These are phyloP conservation scores for Cystobasidium slooffiae DNA, from an alignment of 1,284 basidiomycete species.

Conservation along the genomic window DNA sequence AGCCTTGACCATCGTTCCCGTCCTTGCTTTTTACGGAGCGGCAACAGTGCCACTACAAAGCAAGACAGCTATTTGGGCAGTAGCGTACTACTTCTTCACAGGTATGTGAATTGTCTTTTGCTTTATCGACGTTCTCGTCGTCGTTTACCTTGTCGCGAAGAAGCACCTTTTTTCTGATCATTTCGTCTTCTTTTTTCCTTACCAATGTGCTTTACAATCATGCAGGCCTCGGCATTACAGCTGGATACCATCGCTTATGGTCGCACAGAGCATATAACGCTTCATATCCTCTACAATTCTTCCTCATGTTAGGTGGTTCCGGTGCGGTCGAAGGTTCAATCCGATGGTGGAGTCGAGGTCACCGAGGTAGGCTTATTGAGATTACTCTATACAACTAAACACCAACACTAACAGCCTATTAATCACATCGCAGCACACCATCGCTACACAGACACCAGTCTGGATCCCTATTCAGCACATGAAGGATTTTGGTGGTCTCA, in stretches of 20 bases:
- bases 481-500: slow-evolving; percentile 76
- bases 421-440: slow-evolving; percentile 26
- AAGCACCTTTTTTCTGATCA: no score
- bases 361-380: slow-evolving; percentile 65
- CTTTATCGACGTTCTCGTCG: no score
- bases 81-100: slow-evolving; percentile 72
- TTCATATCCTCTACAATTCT: slow-evolving; percentile 76
- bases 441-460: slow-evolving; percentile 86
- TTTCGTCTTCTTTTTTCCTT: no score
- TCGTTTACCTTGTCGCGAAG: no score
- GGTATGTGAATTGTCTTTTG: no score
- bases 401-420: neutral
- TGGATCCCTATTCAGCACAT: slow-evolving; percentile 91
- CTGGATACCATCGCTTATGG: slow-evolving; percentile 91
- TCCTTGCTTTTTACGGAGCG: slow-evolving; percentile 72
- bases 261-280: slow-evolving; percentile 90
- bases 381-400: neutral
- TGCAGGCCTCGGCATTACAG: slow-evolving; percentile 64
- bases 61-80: slow-evolving; percentile 70
- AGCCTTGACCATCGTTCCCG: slow-evolving; percentile 73
- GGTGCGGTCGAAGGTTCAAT: slow-evolving; percentile 89
- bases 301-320: slow-evolving; percentile 75
- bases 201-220: no score
- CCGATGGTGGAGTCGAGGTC: slow-evolving; percentile 92
- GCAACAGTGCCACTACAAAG: slow-evolving; percentile 66